phyloP scores from a whole-genome alignment of 1,284 basidiomycete species.

The Blastosporella zonata region DNA sequence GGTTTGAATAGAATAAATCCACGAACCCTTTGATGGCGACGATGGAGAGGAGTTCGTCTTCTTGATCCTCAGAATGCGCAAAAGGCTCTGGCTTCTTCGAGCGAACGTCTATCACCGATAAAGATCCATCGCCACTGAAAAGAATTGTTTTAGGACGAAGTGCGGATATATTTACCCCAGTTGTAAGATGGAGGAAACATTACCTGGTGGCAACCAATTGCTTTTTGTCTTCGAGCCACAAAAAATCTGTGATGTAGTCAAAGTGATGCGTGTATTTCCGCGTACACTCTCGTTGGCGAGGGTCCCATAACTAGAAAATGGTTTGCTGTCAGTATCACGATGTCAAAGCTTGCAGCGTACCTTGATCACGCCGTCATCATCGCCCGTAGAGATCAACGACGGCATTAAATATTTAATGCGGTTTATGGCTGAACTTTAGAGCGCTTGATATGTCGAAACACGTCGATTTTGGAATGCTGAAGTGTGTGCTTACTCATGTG shows the following conservation, averaged over 20 bases:
- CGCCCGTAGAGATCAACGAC: slow-evolving; percentile 79
- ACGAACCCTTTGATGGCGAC: slow-evolving; percentile 77
- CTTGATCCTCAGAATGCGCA: slow-evolving; percentile 89
- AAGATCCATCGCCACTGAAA: slow-evolving; percentile 82
- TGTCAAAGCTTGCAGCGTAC: slow-evolving; percentile 37
- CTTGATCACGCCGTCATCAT: slow-evolving; percentile 93
- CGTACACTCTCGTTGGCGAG: slow-evolving; percentile 62
- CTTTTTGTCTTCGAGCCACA: slow-evolving; percentile 82
- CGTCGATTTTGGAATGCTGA: slow-evolving; percentile 18
- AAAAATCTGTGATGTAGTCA: slow-evolving; percentile 93
- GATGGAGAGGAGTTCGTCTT: slow-evolving; percentile 89
- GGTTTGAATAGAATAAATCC: slow-evolving; percentile 1
- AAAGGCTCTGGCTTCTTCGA: slow-evolving; percentile 73
- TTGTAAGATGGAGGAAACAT: not conserved
- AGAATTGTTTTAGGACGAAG: slow-evolving; percentile 4
- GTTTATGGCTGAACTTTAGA: slow-evolving; percentile 76
- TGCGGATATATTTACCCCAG: slow-evolving; percentile 2
- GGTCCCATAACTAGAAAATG: slow-evolving; percentile 79
- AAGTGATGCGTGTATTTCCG: slow-evolving; percentile 84
- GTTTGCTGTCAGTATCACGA: slow-evolving; percentile 2
- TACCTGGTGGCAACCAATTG: slow-evolving; percentile 86
- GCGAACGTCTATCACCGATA: slow-evolving; percentile 87
- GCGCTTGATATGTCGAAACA: slow-evolving; percentile 35
- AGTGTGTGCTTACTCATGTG: slow-evolving; percentile 71
- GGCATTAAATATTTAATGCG: slow-evolving; percentile 71